Percentiles rank a stretch among this genome's conserved stretches.
phyloP scores from a whole-genome alignment of 768 basidiomycete genomes.

The Suillus fuscotomentosus region DNA sequence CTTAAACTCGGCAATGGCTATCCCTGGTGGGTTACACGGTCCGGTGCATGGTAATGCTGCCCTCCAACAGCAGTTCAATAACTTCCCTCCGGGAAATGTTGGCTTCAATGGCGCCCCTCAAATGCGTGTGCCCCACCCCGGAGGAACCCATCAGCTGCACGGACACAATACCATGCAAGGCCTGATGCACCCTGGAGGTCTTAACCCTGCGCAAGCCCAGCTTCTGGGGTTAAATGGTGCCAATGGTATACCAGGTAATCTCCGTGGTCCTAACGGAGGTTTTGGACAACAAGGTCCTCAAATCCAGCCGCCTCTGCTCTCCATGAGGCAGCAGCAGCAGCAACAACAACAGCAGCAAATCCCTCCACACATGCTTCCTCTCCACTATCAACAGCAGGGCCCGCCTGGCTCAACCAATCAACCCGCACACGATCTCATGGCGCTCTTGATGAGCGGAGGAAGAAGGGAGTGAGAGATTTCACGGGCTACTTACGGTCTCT shows the following conservation, averaged over 20 bases:
- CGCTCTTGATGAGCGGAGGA: slow-evolving; percentile 72
- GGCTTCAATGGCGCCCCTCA: slow-evolving; percentile 42
- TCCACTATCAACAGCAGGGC: slow-evolving; percentile 64
- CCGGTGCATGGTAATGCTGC: slow-evolving; percentile 46
- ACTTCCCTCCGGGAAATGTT: slow-evolving; percentile 43
- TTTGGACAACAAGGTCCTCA: slow-evolving; percentile 33
- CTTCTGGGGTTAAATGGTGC: slow-evolving; percentile 46
- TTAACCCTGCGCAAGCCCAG: slow-evolving; percentile 50
- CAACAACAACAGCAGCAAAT: slow-evolving; percentile 41
- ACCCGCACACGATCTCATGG: slow-evolving; percentile 76
- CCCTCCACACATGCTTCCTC: slow-evolving; percentile 50
- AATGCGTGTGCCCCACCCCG: slow-evolving; percentile 52
- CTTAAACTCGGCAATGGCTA: slow-evolving; percentile 38
- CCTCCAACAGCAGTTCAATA: slow-evolving; percentile 52
- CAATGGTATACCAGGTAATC: slow-evolving; percentile 42
- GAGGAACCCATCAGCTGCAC: slow-evolving; percentile 45
- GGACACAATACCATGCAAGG: slow-evolving; percentile 50
- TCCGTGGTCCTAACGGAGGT: slow-evolving; percentile 47
- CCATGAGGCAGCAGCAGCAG: slow-evolving; percentile 26
- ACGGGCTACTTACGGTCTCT: slow-evolving; percentile 14
- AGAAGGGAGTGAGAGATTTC: slow-evolving; percentile 56
- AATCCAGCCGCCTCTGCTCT: slow-evolving; percentile 28
- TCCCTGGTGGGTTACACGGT: slow-evolving; percentile 46
- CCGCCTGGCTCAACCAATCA: slow-evolving; percentile 48
- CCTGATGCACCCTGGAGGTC: slow-evolving; percentile 49